Evolutionary conservation across 768 basidiomycete species (phyloP).

Genomic region (Pleurotus djamor): DNA sequence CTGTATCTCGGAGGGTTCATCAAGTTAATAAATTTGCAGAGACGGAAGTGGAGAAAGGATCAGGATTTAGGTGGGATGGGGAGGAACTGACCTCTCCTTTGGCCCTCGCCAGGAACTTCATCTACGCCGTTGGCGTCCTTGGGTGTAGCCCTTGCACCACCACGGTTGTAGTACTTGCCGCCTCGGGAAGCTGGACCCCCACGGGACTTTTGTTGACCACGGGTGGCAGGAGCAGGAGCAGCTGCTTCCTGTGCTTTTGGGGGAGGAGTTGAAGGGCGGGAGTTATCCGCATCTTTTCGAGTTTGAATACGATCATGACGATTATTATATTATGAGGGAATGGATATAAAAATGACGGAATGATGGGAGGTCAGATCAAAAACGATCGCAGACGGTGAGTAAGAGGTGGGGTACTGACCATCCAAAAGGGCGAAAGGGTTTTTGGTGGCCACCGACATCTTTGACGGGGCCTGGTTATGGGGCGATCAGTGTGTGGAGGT

Average conservation of each 20-base stretch:
- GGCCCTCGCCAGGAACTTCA: conserved; percentile 21
- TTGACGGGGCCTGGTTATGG: conserved; percentile 60
- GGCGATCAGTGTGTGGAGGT: conserved; percentile 22
- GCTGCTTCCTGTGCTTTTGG: conserved; percentile 20
- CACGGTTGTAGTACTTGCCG: conserved; percentile 70
- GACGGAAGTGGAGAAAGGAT: not conserved
- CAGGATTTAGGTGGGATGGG: conserved; percentile 5
- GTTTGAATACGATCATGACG: no score
- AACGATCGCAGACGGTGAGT: not conserved
- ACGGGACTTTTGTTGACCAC: conserved; percentile 41
- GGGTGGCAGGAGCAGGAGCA: conserved; percentile 29
- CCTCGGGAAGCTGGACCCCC: conserved; percentile 63
- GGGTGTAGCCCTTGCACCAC: conserved; percentile 39
- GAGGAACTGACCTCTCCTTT: conserved; percentile 32
- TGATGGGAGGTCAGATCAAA: conserved; percentile 4
- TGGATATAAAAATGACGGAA: conserved; percentile 13
- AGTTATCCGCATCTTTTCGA: conserved; percentile 44
- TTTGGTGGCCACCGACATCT: conserved; percentile 89
- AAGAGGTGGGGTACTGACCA: conserved; percentile 41
- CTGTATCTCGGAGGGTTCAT: conserved; percentile 17
- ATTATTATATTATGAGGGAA: no score
- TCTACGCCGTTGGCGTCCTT: conserved; percentile 26
- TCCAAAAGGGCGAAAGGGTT: conserved; percentile 85
- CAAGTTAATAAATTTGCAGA: conserved; percentile 6
- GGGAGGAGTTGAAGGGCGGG: conserved; percentile 36